Evolutionary conservation across 805 yeast species (phyloP), one percentile per base, ranked within the genome.

Genomic region (Wilhelminamyces savonicus): DNA sequence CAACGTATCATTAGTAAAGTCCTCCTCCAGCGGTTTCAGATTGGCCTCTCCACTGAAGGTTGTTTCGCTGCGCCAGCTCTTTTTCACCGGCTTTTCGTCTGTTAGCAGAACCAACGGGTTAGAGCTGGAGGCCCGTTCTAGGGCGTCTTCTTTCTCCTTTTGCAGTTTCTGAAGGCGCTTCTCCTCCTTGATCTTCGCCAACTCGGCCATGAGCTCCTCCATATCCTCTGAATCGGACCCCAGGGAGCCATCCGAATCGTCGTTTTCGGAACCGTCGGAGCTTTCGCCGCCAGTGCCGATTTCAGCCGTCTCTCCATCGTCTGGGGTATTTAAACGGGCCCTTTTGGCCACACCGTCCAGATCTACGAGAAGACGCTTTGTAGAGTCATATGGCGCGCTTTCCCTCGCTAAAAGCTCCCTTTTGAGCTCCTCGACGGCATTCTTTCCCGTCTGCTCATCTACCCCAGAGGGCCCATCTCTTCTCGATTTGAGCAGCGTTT

Each of bases 1-100:
- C 16, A 53, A 36, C 3, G 66, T 51, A 33, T 59, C 53, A 17
- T 52, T 57, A 2, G 66, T 59, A 34, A 44, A 60, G 15, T 34
- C 16, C 11, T 34, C 28, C 15, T 33, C 26, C 13, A 16, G 34
- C 31, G 13, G 29, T 27, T 12, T 27, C 24, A 12, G 28, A 10
- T 13, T 31, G 16, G 29, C 25, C 21, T 28, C 26, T 21, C 44
- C 47, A 16, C 36, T 40, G 28, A 47, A 52, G 4, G 54, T 45
- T 1, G 59, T 40, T 4, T 50, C 34, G 6, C 35, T 40, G 36
- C 66, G 39, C 65, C 66, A 59, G 26, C 52, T 43, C 26, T 46
- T 53, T 36, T 56, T 46, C 3, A 29, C 36, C 16, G 29, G 44
- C 9, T 12, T 7, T 5, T 27, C 25, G 11, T 3, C 24, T 5